Conservation (phyloP, 768 basidiomycete genomes). For the Suillus fuscotomentosus region DNA sequence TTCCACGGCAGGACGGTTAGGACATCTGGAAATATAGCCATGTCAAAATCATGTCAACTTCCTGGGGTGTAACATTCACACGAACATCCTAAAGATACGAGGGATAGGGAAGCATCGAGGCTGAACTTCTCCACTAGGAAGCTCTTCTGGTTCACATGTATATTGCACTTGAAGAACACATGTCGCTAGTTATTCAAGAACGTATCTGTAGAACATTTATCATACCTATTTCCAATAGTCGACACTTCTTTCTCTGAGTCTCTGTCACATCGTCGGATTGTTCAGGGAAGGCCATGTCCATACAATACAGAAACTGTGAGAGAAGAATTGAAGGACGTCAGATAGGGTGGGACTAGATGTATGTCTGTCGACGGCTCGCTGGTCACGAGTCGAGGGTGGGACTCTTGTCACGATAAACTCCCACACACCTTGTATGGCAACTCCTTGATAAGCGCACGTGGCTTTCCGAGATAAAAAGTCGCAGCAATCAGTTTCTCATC, state of each 20-base stretch:
- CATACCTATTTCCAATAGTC: conserved; percentile 58
- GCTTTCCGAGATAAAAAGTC: conserved; percentile 29
- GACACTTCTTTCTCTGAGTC: conserved; percentile 39
- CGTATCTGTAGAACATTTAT: neutral
- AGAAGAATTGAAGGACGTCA: neutral
- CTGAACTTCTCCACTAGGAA: conserved; percentile 20
- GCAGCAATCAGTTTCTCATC: conserved; percentile 18
- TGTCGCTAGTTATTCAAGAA: conserved; percentile 6
- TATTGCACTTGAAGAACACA: conserved; percentile 47
- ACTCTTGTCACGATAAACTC: conserved; percentile 11
- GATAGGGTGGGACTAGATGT: neutral
- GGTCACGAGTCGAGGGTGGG: too few species aligned
- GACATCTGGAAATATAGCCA: conserved; percentile 48
- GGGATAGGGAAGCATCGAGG: conserved; percentile 72
- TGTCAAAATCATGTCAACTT: conserved; percentile 10
- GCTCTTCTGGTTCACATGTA: conserved; percentile 48
- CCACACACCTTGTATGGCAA: conserved; percentile 18
- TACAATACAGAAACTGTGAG: neutral
- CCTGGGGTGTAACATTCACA: conserved; percentile 9
- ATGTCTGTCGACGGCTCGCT: too few species aligned
- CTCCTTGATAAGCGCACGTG: conserved; percentile 24
- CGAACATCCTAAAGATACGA: conserved; percentile 73
- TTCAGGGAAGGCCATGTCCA: neutral
- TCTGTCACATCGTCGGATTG: neutral
- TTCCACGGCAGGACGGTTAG: conserved; percentile 63